Base-by-base conservation (phyloP, 176 grass and related monocot species). In the Canna indica region DNA sequence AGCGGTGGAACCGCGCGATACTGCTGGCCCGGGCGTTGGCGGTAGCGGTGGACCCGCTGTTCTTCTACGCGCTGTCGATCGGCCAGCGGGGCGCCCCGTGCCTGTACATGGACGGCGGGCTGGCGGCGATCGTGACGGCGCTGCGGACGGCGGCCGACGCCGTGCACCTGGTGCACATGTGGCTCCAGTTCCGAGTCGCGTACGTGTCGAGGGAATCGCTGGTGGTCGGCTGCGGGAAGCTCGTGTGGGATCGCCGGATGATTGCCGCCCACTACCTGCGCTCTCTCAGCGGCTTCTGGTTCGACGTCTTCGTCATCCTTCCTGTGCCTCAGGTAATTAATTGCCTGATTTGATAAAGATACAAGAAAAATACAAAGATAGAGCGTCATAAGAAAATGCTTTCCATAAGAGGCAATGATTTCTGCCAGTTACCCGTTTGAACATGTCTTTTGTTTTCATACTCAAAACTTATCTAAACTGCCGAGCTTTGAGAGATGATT, bases 251-350 rank as follows among this genome's bases (percentile, higher is more conserved):
- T 81, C 73, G 84, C 17, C 84, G 87, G 60, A 75, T 82, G 81
- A 85, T 97, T 76, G 88, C 93, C 59, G 69, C 52, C 3, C 86
- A 90, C 84, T 97, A 97, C 68, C 83, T 90, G 1, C 76, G 79
- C 7, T 91, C 82, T 9, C 57, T 61, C 38, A 87, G 84, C 59
- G 93, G 88, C 1, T 85, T 97, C 80, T 92, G 75, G 64, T 90
- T 97, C 87, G 93, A 97, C 76, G 79, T 97, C 79, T 92, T 92
- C 84, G 93, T 92, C 76, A 69, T 97, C 67, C 86, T 97, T 45
- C 93, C 93, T 62, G 66, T 92, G 27, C 93, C 93, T 15, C 93
- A 97, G 93, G 93, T 97, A n/a, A n/a, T n/a, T n/a, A n/a, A n/a
- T n/a, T n/a, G n/a, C n/a, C n/a, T n/a, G n/a, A n/a, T n/a, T n/a